These are phyloP conservation scores for Fonsecaea nubica DNA, from an alignment of 2,329 filamentous ascomycete species.

Conservation along the genomic window DNA sequence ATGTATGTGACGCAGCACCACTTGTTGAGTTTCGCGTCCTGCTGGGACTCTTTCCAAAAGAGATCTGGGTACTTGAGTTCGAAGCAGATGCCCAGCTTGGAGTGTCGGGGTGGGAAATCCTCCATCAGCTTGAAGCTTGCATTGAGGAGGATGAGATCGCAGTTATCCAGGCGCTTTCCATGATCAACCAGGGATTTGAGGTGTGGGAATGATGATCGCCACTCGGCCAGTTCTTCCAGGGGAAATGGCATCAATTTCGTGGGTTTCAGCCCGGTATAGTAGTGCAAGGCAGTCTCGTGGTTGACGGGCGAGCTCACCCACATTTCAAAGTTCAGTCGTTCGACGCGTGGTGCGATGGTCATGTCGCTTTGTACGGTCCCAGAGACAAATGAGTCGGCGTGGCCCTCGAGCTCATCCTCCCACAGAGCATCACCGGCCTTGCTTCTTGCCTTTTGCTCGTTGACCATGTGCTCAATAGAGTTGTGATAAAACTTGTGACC, in stretches of 20 bases:
- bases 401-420: constrained; percentile 15
- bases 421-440: constrained; percentile 2
- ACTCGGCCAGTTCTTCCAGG: constrained; percentile 50
- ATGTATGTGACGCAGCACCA: constrained; percentile 54
- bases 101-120: constrained; percentile 51
- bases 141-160: constrained; percentile 54
- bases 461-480: constrained; percentile 37
- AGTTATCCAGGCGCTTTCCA: constrained; percentile 45
- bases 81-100: constrained; percentile 51
- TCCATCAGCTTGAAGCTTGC: constrained; percentile 52
- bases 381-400: constrained; percentile 9
- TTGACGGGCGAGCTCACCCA: constrained; percentile 51
- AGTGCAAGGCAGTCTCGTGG: constrained; percentile 51
- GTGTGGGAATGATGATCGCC: constrained; percentile 52
- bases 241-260: constrained; percentile 48
- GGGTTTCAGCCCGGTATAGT: constrained; percentile 52
- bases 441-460: constrained; percentile 24
- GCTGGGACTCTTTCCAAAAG: constrained; percentile 40
- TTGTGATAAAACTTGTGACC: constrained; percentile 36
- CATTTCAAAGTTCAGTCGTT: constrained; percentile 54
- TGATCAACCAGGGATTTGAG: constrained; percentile 48
- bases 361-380: background rate
- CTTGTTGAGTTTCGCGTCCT: constrained; percentile 46
- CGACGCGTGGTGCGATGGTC: constrained; percentile 23
- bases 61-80: constrained; percentile 51